Evolutionary conservation across 2,329 filamentous ascomycete species (phyloP).

Genomic region (Scleromitrula shiraiana): DNA sequence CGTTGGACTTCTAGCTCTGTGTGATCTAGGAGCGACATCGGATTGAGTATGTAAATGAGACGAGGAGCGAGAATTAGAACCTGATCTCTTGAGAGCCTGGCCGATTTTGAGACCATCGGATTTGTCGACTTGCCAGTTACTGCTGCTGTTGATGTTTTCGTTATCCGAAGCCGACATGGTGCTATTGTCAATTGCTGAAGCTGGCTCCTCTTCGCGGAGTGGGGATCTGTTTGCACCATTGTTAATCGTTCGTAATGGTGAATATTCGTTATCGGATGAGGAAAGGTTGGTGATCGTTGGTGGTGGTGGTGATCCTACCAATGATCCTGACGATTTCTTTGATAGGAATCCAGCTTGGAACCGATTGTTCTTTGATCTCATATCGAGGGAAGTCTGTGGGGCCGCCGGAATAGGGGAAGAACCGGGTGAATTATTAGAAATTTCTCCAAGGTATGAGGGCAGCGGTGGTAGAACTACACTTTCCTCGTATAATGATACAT

Average conservation of each 20-base stretch:
- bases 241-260: constrained; percentile 46
- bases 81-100: constrained; percentile 25
- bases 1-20: constrained; percentile 31
- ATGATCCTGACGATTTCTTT: constrained; percentile 54
- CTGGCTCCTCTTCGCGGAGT: constrained; percentile 29
- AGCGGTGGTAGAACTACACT: constrained; percentile 36
- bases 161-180: constrained; percentile 31
- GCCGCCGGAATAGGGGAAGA: constrained; percentile 47
- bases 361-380: constrained; percentile 60
- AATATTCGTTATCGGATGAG: constrained; percentile 46
- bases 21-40: constrained; percentile 18
- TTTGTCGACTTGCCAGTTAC: constrained; percentile 19
- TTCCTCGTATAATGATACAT: constrained; percentile 43
- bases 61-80: constrained; percentile 23
- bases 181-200: constrained; percentile 27
- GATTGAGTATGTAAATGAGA: constrained; percentile 17
- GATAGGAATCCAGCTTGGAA: constrained; percentile 87
- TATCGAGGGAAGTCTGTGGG: constrained; percentile 50
- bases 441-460: constrained; percentile 42
- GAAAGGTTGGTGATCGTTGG: constrained; percentile 51
- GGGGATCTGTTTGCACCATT: constrained; percentile 41
- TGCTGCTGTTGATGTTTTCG: constrained; percentile 27
- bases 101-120: constrained; percentile 27
- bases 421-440: constrained; percentile 33
- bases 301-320: constrained; percentile 56